Percentiles rank a stretch among this genome's conserved stretches.
Conservation (phyloP, 176 grass and related monocot genomes). For the Musa schizocarpa region DNA sequence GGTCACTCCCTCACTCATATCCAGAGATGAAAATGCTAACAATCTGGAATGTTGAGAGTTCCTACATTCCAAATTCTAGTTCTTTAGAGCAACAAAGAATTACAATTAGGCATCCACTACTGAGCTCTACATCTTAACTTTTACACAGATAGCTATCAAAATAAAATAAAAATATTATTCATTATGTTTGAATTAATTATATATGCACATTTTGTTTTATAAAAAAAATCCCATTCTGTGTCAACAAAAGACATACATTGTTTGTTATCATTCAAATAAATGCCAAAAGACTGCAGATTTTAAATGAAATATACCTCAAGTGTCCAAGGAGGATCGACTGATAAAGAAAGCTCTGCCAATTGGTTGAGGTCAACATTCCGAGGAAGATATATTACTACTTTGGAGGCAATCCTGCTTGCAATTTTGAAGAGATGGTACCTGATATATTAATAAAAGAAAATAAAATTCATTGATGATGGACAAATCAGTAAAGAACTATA, state of each 20-base stretch:
- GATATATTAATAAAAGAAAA: conserved; percentile 7
- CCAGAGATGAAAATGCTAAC: too few species aligned
- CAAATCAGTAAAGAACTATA: neutral
- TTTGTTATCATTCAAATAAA: neutral
- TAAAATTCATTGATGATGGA: neutral
- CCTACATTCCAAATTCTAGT: too few species aligned
- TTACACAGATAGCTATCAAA: too few species aligned
- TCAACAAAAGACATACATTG: neutral
- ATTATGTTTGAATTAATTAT: neutral
- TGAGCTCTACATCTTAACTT: too few species aligned
- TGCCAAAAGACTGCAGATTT: neutral
- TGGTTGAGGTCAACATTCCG: conserved; percentile 71
- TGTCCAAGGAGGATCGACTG: conserved; percentile 63
- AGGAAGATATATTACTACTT: conserved; percentile 94
- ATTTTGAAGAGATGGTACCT: conserved; percentile 79
- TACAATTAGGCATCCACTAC: too few species aligned
- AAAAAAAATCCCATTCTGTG: neutral
- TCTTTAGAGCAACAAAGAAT: too few species aligned
- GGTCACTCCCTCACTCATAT: too few species aligned
- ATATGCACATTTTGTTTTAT: neutral
- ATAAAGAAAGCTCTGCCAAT: conserved; percentile 66
- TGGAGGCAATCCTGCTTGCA: conserved; percentile 54
- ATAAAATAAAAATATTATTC: too few species aligned
- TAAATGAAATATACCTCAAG: conserved; percentile 49
- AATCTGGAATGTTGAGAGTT: too few species aligned